A percentile compares a stretch with the other conserved stretches of the same genome.
These are phyloP conservation scores for Globisporangium nagaii DNA, from an alignment of 352 stramenopile genomes.

Conservation along the genomic window DNA sequence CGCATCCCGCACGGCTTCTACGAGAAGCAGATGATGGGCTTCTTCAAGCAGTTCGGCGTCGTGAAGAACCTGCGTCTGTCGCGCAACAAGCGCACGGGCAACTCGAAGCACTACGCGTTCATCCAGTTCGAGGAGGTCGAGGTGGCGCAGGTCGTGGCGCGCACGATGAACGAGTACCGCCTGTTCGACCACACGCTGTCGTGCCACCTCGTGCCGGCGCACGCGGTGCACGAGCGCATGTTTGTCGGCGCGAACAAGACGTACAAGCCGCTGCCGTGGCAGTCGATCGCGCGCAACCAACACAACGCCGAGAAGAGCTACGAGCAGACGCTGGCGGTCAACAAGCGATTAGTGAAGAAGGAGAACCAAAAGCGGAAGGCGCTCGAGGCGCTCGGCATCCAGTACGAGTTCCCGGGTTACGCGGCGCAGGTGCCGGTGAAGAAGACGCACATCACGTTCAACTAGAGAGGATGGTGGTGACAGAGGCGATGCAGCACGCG, in stretches of 20 bases:
- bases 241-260: constrained; percentile 82
- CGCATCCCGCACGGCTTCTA: constrained; percentile 96
- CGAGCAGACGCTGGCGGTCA: constrained; percentile 62
- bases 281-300: constrained; percentile 64
- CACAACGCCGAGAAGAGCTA: constrained; percentile 78
- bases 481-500: too few species aligned
- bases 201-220: constrained; percentile 86
- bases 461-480: constrained; percentile 18
- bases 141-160: constrained; percentile 90
- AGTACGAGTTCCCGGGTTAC: constrained; percentile 84
- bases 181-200: constrained; percentile 92
- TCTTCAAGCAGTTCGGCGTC: constrained; percentile 96
- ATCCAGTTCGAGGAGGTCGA: constrained; percentile 93
- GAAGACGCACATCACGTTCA: constrained; percentile 75
- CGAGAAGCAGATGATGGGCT: constrained; percentile 93
- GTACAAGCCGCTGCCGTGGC: constrained; percentile 71
- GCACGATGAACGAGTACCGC: constrained; percentile 95
- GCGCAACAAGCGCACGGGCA: constrained; percentile 93
- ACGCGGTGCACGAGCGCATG: constrained; percentile 87
- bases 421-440: constrained; percentile 57
- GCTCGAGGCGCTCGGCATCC: constrained; percentile 71
- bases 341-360: constrained; percentile 71
- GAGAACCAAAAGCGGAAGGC: constrained; percentile 75
- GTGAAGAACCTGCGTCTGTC: constrained; percentile 90
- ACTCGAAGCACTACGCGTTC: constrained; percentile 96